Evolutionary conservation across 257 asterid species (phyloP).

Genomic region (Avicennia marina): DNA sequence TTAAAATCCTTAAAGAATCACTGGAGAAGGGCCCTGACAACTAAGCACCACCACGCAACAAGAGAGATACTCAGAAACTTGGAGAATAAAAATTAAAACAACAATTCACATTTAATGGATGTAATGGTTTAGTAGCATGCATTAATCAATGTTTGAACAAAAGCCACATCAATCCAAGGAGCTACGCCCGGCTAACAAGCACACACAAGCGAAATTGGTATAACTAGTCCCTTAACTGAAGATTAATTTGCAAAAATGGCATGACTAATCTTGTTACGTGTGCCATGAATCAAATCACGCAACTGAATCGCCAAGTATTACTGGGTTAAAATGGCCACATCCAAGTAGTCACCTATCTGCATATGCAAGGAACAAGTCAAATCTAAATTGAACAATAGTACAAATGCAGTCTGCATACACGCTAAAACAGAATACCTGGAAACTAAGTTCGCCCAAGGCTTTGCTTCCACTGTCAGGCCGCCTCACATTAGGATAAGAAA

Average conservation of each 20-base stretch:
- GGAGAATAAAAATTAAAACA: too few relatives aligned
- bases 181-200: background rate
- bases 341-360: slow-evolving; percentile 96
- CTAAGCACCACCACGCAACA: too few relatives aligned
- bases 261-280: slow-evolving; percentile 2
- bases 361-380: slow-evolving; percentile 16
- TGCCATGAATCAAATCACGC: slow-evolving; percentile 1
- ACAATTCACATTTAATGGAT: too few relatives aligned
- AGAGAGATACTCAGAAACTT: too few relatives aligned
- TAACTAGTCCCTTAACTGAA: background rate
- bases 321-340: slow-evolving; percentile 69
- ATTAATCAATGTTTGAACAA: slow-evolving; percentile 5
- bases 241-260: background rate
- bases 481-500: slow-evolving; percentile 68
- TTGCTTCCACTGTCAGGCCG: slow-evolving; percentile 75
- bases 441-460: slow-evolving; percentile 73
- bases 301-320: slow-evolving; percentile 12
- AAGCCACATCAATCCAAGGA: slow-evolving; percentile 5
- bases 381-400: background rate
- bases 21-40: too few relatives aligned
- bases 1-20: too few relatives aligned
- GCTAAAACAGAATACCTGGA: slow-evolving; percentile 51
- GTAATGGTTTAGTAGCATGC: background rate
- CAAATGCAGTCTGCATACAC: background rate
- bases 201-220: background rate